These are phyloP conservation scores for Dioszegia hungarica DNA, from an alignment of 768 basidiomycete species.

Conservation along the genomic window DNA sequence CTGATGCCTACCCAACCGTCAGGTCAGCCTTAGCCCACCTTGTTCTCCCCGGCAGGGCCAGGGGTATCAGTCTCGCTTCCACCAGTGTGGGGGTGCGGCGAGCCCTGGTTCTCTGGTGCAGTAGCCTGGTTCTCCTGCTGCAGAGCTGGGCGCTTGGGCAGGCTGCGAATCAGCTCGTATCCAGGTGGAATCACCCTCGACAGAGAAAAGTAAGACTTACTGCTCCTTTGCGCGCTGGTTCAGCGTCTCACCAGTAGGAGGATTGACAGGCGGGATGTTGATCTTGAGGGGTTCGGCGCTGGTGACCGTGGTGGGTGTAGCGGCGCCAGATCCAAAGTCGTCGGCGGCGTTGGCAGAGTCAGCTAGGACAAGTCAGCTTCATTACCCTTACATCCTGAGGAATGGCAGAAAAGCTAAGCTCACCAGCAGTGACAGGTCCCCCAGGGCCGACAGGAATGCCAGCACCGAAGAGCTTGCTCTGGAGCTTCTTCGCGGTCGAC, in stretches of 20 bases:
- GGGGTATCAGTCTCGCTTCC: conserved; percentile 43
- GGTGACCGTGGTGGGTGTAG: conserved; percentile 10
- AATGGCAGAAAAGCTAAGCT: neutral
- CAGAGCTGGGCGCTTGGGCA: conserved; percentile 43
- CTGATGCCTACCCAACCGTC: neutral
- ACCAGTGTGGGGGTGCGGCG: conserved; percentile 25
- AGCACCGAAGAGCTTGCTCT: conserved; percentile 64
- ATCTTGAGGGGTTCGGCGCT: conserved; percentile 36
- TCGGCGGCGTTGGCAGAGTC: conserved; percentile 2
- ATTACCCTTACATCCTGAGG: neutral
- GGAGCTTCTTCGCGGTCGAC: conserved; percentile 61
- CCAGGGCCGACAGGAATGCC: neutral
- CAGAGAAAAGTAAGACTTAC: conserved; percentile 17
- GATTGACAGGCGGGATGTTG: conserved; percentile 34
- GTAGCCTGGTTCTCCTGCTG: conserved; percentile 13
- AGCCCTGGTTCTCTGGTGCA: conserved; percentile 14
- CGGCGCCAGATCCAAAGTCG: conserved; percentile 18
- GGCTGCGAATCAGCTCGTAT: conserved; percentile 9
- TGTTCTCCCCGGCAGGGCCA: conserved; percentile 12
- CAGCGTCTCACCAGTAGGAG: conserved; percentile 3
- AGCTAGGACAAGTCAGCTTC: neutral
- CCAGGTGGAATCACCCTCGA: neutral
- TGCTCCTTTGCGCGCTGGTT: conserved; percentile 41
- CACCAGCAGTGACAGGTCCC: neutral
- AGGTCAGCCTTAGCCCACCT: too few relatives aligned